These are phyloP conservation scores for Cicer chorassanicum DNA, from an alignment of 306 rosid genomes.

Conservation along the genomic window DNA sequence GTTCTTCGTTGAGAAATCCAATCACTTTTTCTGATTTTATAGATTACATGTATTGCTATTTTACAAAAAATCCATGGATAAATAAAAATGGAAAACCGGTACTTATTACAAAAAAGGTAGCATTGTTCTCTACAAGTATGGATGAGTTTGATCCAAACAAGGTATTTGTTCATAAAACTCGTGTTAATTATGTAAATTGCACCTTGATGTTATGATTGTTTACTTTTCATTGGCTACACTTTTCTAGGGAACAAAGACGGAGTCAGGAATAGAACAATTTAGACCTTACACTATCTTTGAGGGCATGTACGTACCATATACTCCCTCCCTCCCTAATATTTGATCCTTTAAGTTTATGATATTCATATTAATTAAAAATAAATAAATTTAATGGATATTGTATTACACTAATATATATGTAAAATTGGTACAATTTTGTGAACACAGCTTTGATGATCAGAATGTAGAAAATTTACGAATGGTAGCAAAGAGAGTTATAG, in stretches of 20 bases:
- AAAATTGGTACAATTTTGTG: not conserved
- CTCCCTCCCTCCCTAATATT: no score
- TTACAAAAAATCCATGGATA: constrained; percentile 41
- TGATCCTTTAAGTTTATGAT: no score
- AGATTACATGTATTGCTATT: constrained; percentile 4
- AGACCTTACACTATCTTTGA: constrained; percentile 40
- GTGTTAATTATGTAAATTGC: not conserved
- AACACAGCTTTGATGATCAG: constrained; percentile 52
- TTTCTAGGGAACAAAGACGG: constrained; percentile 40
- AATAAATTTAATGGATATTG: not conserved
- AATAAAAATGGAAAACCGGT: constrained; percentile 28
- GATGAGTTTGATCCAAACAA: constrained; percentile 1
- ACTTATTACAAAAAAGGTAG: not conserved
- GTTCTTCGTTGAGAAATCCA: no score
- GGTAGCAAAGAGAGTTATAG: constrained; percentile 12
- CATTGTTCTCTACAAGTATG: not conserved
- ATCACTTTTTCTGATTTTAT: no score
- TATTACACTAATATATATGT: no score
- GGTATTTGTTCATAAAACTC: not conserved
- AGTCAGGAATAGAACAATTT: constrained; percentile 28
- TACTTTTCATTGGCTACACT: not conserved
- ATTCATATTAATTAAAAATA: no score
- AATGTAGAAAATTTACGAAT: constrained; percentile 46
- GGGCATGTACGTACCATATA: constrained; percentile 42
- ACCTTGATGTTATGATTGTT: not conserved